Percentiles rank a stretch among this genome's conserved stretches.
These are phyloP conservation scores for Magnaporthiopsis incrustans DNA, from an alignment of 2,329 filamentous ascomycete genomes.

Conservation along the genomic window DNA sequence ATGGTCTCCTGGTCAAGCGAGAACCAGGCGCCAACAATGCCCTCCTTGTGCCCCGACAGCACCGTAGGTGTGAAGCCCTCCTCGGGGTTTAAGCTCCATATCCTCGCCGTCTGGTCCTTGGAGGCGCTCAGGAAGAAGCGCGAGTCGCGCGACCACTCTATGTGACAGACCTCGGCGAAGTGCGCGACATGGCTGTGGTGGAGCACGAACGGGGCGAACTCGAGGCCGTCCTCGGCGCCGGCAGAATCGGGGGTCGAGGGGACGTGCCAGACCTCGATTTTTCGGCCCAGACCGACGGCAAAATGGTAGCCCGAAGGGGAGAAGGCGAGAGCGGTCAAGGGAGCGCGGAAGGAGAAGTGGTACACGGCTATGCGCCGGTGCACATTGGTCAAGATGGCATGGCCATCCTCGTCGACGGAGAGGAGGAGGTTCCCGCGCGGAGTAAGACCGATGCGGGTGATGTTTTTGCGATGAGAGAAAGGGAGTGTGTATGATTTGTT, in stretches of 20 bases:
- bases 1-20: conserved; percentile 90
- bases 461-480: conserved; percentile 92
- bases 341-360: conserved; percentile 88
- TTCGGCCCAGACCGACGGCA: conserved; percentile 76
- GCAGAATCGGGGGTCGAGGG: conserved; percentile 80
- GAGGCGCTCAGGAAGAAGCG: conserved; percentile 89
- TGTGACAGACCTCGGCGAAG: conserved; percentile 75
- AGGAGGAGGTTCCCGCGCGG: conserved; percentile 88
- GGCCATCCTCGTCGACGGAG: conserved; percentile 88
- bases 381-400: conserved; percentile 87
- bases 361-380: conserved; percentile 79
- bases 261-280: conserved; percentile 93
- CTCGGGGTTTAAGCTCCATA: conserved; percentile 89
- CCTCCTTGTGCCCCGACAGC: conserved; percentile 82
- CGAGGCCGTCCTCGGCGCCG: conserved; percentile 57
- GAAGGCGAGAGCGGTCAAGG: conserved; percentile 77
- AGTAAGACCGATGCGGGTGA: conserved; percentile 77
- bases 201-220: conserved; percentile 90
- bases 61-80: conserved; percentile 86
- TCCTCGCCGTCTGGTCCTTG: conserved; percentile 83
- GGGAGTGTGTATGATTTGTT: conserved; percentile 83
- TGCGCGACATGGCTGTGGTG: conserved; percentile 83
- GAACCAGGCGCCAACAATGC: conserved; percentile 92
- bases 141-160: conserved; percentile 95
- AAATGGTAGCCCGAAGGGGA: conserved; percentile 88